These are phyloP conservation scores for Pythium guiyangense DNA, from an alignment of 352 stramenopile species.

Conservation along the genomic window DNA sequence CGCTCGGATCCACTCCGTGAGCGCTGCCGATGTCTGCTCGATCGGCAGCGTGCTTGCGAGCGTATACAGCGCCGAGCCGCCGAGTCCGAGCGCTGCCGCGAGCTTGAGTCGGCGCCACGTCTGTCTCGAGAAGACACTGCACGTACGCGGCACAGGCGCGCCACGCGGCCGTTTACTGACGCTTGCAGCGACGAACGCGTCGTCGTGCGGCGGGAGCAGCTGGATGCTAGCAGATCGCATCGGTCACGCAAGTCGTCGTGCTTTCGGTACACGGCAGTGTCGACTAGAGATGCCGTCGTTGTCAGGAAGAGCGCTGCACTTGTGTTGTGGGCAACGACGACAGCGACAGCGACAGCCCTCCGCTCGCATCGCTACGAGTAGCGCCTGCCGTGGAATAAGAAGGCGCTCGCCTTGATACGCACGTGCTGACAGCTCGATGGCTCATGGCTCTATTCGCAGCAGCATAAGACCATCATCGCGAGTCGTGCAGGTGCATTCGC, in stretches of 20 bases:
- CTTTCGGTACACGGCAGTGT: too few relatives aligned
- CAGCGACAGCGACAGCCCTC: too few relatives aligned
- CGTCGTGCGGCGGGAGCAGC: background rate
- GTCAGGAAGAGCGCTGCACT: background rate
- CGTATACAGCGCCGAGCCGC: conserved; percentile 8
- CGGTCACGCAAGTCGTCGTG: too few relatives aligned
- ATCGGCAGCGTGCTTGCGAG: conserved; percentile 35
- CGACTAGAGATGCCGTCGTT: too few relatives aligned
- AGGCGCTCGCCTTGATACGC: background rate
- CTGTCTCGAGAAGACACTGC: background rate
- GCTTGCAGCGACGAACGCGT: background rate
- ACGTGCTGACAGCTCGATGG: background rate
- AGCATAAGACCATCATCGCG: too few relatives aligned
- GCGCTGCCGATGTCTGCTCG: conserved; percentile 25
- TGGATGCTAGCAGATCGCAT: background rate
- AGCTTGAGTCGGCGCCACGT: conserved; percentile 25
- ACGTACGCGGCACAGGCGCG: background rate
- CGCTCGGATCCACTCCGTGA: conserved; percentile 43
- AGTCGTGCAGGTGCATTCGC: too few relatives aligned
- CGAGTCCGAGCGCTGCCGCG: conserved; percentile 9
- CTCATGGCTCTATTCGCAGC: too few relatives aligned
- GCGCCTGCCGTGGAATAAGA: background rate
- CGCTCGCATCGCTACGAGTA: background rate
- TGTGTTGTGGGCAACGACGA: too few relatives aligned
- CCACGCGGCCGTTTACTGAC: background rate